Percentiles rank a stretch among this genome's conserved stretches.
These are phyloP conservation scores for Penicillium sp. DNA, from an alignment of 2,329 filamentous ascomycete species.

Conservation along the genomic window DNA sequence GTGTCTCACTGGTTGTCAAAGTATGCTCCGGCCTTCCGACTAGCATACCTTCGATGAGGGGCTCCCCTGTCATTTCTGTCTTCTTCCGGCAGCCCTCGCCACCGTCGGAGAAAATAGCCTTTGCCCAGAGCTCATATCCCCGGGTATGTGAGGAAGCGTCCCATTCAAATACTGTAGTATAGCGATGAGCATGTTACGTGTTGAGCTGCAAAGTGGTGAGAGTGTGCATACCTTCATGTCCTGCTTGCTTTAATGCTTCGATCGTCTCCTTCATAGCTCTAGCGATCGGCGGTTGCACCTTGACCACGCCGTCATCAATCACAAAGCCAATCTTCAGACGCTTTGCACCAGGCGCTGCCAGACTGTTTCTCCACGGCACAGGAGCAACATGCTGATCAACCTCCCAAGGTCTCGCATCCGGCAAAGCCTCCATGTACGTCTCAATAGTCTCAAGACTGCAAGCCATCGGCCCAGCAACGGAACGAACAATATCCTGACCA, in stretches of 20 bases:
- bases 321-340: constrained; percentile 64
- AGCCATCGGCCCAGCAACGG: constrained; percentile 34
- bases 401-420: constrained; percentile 39
- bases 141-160: constrained; percentile 30
- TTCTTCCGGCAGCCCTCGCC: constrained; percentile 32
- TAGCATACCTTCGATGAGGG: constrained; percentile 39
- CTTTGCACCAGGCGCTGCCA: constrained; percentile 26
- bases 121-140: constrained; percentile 36
- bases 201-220: too few species aligned
- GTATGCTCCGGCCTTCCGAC: constrained; percentile 33
- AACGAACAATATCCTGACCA: constrained; percentile 30
- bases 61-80: constrained; percentile 33
- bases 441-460: constrained; percentile 29
- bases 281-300: constrained; percentile 61
- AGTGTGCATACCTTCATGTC: constrained; percentile 50
- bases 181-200: background rate
- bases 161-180: constrained; percentile 33
- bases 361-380: constrained; percentile 38
- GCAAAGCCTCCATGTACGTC: constrained; percentile 37
- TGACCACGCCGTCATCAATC: constrained; percentile 62
- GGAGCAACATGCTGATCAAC: constrained; percentile 39
- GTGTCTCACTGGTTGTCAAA: constrained; percentile 28
- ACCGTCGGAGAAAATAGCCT: constrained; percentile 36
- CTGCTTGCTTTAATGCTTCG: constrained; percentile 61
- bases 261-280: constrained; percentile 56